phyloP scores from a whole-genome alignment of 176 grass and related monocot species.

The Chloris gayana region DNA sequence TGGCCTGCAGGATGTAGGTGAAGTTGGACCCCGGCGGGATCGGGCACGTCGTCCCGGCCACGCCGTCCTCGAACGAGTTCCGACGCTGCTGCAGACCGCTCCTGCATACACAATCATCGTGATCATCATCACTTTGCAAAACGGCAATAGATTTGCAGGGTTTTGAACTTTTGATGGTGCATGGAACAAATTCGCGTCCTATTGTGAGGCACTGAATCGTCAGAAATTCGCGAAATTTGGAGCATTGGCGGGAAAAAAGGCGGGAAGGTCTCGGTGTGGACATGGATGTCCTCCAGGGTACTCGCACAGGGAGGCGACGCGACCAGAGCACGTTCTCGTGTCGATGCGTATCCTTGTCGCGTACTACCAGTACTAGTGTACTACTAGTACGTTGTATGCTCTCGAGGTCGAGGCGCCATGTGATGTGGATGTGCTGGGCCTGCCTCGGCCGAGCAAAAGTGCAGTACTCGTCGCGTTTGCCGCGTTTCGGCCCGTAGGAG shows the following conservation, averaged over 20 bases:
- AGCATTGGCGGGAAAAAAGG: no score
- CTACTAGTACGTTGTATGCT: not conserved
- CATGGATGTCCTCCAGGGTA: not conserved
- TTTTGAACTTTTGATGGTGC: no score
- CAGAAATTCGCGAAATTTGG: no score
- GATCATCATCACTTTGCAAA: no score
- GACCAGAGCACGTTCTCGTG: not conserved
- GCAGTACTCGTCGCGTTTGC: not conserved
- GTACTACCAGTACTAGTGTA: not conserved
- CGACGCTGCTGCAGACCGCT: slow-evolving; percentile 84
- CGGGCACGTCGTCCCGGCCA: slow-evolving; percentile 86
- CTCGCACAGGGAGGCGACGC: not conserved
- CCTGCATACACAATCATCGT: slow-evolving; percentile 45
- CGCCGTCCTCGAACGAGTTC: slow-evolving; percentile 89
- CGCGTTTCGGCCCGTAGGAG: no score
- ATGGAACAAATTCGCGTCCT: no score
- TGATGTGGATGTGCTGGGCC: not conserved
- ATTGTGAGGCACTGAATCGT: no score
- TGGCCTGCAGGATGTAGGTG: slow-evolving; percentile 84
- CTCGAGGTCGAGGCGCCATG: not conserved
- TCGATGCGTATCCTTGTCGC: not conserved
- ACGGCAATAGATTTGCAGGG: no score
- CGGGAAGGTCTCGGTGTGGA: not conserved
- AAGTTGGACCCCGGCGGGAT: slow-evolving; percentile 85
- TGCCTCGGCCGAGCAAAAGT: not conserved